These are phyloP conservation scores for Trichoderma aggressivum DNA, from an alignment of 2,329 filamentous ascomycete genomes.

Conservation along the genomic window DNA sequence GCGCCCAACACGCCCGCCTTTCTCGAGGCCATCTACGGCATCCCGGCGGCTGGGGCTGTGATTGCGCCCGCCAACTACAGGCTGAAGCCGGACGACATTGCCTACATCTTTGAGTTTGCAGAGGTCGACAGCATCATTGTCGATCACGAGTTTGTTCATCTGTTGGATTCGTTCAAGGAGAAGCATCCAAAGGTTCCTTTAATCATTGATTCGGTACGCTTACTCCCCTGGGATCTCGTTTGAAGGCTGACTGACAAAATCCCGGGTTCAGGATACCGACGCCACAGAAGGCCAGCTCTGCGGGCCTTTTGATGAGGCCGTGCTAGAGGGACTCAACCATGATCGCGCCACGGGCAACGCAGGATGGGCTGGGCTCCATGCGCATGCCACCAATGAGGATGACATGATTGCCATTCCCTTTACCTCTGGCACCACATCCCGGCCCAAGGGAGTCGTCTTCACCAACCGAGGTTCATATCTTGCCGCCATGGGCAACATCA, in stretches of 20 bases:
- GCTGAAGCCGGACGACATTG: conserved; percentile 78
- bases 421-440: conserved; percentile 87
- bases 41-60: conserved; percentile 75
- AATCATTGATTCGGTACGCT: conserved; percentile 63
- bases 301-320: conserved; percentile 78
- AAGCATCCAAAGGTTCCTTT: conserved; percentile 62
- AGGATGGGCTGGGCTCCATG: conserved; percentile 75
- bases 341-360: conserved; percentile 63
- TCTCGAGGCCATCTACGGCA: conserved; percentile 83
- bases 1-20: conserved; percentile 94
- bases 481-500: conserved; percentile 76
- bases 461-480: conserved; percentile 87
- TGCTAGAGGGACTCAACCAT: conserved; percentile 73
- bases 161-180: conserved; percentile 65
- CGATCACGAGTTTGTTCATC: conserved; percentile 71
- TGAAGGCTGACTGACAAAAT: background rate
- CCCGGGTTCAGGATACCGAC: conserved; percentile 66
- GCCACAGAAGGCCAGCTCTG: conserved; percentile 67
- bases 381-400: conserved; percentile 71
- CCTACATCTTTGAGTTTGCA: conserved; percentile 84
- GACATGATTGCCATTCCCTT: conserved; percentile 84
- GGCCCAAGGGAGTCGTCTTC: conserved; percentile 89
- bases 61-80: conserved; percentile 64
- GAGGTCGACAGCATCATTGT: conserved; percentile 86
- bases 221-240: no score